A percentile compares a stretch with the other conserved stretches of the same genome.
phyloP scores from a whole-genome alignment of 805 yeast species.

The Scheffersomyces spartinae region DNA sequence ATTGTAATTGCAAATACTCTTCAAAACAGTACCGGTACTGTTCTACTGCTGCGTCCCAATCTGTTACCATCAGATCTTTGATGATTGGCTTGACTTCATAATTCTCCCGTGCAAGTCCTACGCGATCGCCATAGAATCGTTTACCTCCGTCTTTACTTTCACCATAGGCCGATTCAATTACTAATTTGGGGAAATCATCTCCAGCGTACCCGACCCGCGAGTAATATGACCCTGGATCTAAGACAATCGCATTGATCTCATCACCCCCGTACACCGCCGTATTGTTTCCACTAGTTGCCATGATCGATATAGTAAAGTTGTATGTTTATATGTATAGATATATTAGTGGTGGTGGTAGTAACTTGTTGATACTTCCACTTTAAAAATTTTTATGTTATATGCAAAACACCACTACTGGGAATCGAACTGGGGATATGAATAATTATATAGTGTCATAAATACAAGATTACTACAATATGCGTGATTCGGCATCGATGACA shows the following conservation, averaged over 20 bases:
- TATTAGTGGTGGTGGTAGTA: constrained; percentile 4
- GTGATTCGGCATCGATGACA: constrained; percentile 55
- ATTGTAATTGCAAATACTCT: constrained; percentile 37
- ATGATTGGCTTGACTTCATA: constrained; percentile 47
- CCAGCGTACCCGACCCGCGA: constrained; percentile 91
- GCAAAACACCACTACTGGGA: neutral
- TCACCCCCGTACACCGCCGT: constrained; percentile 27
- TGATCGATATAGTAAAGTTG: neutral
- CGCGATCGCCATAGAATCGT: constrained; percentile 20
- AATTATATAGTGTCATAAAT: neutral
- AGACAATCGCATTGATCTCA: constrained; percentile 82
- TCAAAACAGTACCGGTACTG: constrained; percentile 59
- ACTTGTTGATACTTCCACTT: constrained; percentile 18
- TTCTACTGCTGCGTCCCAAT: constrained; percentile 79
- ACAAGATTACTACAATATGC: constrained; percentile 14
- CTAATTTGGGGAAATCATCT: constrained; percentile 72
- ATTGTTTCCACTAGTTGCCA: neutral
- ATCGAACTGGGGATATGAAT: neutral
- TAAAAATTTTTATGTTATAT: constrained; percentile 13
- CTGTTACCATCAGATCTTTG: constrained; percentile 50
- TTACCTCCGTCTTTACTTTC: constrained; percentile 2
- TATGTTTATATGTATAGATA: neutral
- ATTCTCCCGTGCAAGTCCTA: constrained; percentile 38
- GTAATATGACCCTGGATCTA: constrained; percentile 80
- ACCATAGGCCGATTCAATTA: constrained; percentile 48